Base-by-base conservation (phyloP, 208 protist species). In the Crithidia bombi region DNA sequence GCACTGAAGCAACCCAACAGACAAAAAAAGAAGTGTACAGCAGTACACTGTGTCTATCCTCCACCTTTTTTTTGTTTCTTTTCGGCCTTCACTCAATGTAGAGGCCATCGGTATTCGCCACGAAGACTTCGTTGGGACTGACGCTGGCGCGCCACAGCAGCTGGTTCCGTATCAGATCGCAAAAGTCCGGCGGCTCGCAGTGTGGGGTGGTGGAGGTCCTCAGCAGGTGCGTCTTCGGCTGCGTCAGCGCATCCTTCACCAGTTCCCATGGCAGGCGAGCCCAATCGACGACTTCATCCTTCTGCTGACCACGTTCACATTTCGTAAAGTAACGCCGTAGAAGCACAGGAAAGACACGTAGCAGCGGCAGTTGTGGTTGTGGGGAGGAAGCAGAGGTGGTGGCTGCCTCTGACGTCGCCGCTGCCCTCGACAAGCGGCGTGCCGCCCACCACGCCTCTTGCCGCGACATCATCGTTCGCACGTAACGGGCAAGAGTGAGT, bases 171-270 rank as follows among this genome's bases (percentile, higher is more conserved):
- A 47, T 32, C 17, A 78, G 5, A 3, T 46, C 50, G 4, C 47
- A 56, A 49, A 87, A 92, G 65, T 92, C 86, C 11, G 75, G 69
- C 11, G 86, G 86, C 68, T 92, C 86, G 47, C 86, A 92, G 54
- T 92, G 83, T 32, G 86, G 83, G 3, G 86, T 89, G 3, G 83
- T 92, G 14, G 83, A 89, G 44, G 28, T 67, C 6, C 46, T 15
- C 14, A 92, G 59, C n/a, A 92, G 75, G 41, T 52, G 30, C 17
- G 38, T 43, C 17, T 79, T 68, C 1, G 86, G 72, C 23, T 79
- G 14, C 6, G 47, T 21, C 21, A 76, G 39, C n/a, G 75, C 19
- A 30, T 1, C 6, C 19, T 30, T 36, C 65, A 51, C 52, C 14
- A 19, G 2, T 3, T n/a, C 56, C n/a, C n/a, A 14, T 19, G 63